A percentile compares a stretch with the other conserved stretches of the same genome.
Evolutionary conservation across 495 filamentous ascomycete genomes (phyloP).

Genomic region (Echria macrotheca): DNA sequence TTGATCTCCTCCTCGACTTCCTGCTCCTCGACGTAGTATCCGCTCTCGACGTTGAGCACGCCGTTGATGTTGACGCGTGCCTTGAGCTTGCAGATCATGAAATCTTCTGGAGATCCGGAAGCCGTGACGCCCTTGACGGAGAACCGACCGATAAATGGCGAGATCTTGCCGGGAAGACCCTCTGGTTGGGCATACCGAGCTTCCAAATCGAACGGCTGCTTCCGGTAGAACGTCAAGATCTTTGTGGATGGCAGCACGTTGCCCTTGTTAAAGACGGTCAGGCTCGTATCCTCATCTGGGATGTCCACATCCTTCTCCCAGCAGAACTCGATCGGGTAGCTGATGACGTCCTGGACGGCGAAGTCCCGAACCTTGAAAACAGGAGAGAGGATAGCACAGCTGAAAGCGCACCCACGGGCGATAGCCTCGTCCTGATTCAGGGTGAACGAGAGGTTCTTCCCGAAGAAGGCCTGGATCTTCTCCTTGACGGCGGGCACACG

Average conservation of each 20-base stretch:
- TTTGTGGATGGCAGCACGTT: conserved; percentile 98
- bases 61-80: conserved; percentile 95
- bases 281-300: conserved; percentile 94
- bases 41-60: conserved; percentile 91
- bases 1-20: conserved; percentile 92
- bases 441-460: conserved; percentile 88
- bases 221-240: conserved; percentile 99
- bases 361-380: conserved; percentile 99
- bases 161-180: conserved; percentile 80
- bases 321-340: conserved; percentile 97
- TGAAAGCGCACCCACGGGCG: conserved; percentile 93
- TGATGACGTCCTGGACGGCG: conserved; percentile 92
- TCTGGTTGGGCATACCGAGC: conserved; percentile 88
- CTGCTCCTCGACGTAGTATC: conserved; percentile 97
- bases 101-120: conserved; percentile 73
- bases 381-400: conserved; percentile 95
- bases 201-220: conserved; percentile 95
- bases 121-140: conserved; percentile 87
- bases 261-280: conserved; percentile 96
- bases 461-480: conserved; percentile 82
- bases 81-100: conserved; percentile 99
- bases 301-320: conserved; percentile 99
- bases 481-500: conserved; percentile 94
- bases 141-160: conserved; percentile 94
- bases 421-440: conserved; percentile 98